Conservation (phyloP, 2,329 filamentous ascomycete genomes). For the Cladobotryum mycophilum region DNA sequence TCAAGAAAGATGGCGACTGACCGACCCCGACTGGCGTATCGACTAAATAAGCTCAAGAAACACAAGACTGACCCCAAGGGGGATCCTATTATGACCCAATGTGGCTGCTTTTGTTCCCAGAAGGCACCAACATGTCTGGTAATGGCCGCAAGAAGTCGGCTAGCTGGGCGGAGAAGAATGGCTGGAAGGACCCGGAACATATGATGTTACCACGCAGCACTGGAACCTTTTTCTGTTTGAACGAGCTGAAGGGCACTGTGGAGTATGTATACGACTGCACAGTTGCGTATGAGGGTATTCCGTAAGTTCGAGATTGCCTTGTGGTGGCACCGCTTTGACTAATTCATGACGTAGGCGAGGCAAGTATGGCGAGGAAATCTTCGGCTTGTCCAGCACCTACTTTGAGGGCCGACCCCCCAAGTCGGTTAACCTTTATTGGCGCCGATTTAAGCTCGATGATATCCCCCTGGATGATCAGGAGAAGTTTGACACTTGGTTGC, state of each 20-base stretch:
- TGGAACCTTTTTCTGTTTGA: slow-evolving; percentile 71
- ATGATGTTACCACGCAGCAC: slow-evolving; percentile 73
- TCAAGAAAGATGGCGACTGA: slow-evolving; percentile 84
- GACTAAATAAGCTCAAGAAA: slow-evolving; percentile 63
- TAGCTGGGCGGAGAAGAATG: slow-evolving; percentile 70
- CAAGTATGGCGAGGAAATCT: slow-evolving; percentile 84
- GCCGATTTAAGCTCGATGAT: slow-evolving; percentile 70
- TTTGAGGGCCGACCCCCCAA: slow-evolving; percentile 84
- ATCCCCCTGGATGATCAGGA: slow-evolving; percentile 73
- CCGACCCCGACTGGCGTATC: slow-evolving; percentile 66
- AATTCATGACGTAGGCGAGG: slow-evolving; percentile 49
- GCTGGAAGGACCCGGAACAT: slow-evolving; percentile 66
- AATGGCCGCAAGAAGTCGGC: slow-evolving; percentile 66
- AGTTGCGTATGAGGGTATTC: slow-evolving; percentile 88
- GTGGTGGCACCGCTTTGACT: slow-evolving; percentile 2
- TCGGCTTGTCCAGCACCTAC: slow-evolving; percentile 80
- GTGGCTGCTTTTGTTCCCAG: slow-evolving; percentile 85
- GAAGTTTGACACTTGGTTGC: slow-evolving; percentile 78
- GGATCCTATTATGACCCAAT: slow-evolving; percentile 63
- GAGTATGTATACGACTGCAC: slow-evolving; percentile 92
- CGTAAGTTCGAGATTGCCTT: slow-evolving; percentile 52
- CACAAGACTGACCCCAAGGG: slow-evolving; percentile 45
- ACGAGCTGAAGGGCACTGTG: slow-evolving; percentile 65
- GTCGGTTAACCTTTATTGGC: slow-evolving; percentile 96
- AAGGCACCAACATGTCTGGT: slow-evolving; percentile 73